phyloP scores from a whole-genome alignment of 2,329 filamentous ascomycete genomes.

The Teratosphaeria epicoccoides region DNA sequence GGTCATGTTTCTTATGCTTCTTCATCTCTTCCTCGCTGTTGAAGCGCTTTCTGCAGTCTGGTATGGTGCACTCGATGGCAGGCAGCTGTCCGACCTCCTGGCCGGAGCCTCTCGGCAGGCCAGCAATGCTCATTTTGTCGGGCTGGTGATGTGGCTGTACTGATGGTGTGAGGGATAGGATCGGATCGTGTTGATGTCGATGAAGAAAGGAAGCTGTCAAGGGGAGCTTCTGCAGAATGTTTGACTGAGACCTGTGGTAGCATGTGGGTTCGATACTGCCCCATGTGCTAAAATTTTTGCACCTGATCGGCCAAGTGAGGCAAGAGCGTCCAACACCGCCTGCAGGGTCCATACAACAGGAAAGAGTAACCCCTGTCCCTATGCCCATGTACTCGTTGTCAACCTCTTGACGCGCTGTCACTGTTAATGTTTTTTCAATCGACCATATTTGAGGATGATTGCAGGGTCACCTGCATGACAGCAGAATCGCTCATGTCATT shows the following conservation, averaged over 20 bases:
- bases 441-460: no score
- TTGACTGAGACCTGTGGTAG: neutral
- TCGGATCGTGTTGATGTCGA: neutral
- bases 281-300: neutral
- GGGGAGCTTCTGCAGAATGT: neutral
- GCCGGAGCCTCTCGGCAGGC: conserved; percentile 11
- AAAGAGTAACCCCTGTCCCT: no score
- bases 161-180: neutral
- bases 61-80: conserved; percentile 32
- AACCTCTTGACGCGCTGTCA: neutral
- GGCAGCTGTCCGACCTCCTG: conserved; percentile 14
- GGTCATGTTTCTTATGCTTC: conserved; percentile 38
- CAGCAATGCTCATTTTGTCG: neutral
- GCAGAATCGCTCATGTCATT: neutral
- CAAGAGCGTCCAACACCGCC: neutral
- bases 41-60: conserved; percentile 39
- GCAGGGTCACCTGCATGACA: no score
- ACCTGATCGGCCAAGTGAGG: neutral
- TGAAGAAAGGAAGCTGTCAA: neutral
- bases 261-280: neutral
- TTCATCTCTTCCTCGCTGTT: conserved; percentile 36
- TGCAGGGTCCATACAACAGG: neutral
- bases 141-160: neutral
- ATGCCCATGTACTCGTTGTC: no score
- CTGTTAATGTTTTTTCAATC: neutral